A percentile compares a stretch with the other conserved stretches of the same genome.
Conservation (phyloP, 1,284 basidiomycete species). For the Phylloporus gajari region DNA sequence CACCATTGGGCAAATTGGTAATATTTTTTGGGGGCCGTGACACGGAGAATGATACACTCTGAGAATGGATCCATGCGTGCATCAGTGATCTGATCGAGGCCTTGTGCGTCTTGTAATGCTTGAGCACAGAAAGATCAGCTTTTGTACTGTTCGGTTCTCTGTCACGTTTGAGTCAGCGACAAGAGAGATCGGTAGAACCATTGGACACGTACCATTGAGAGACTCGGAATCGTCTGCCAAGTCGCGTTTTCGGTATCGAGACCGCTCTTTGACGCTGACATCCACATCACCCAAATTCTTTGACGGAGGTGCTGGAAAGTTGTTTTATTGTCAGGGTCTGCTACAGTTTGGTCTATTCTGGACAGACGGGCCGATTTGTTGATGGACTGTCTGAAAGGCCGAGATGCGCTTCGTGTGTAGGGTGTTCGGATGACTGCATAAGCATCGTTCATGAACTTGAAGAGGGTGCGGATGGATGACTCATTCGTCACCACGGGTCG, state of each 20-base stretch:
- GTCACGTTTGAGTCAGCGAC: conserved; percentile 6
- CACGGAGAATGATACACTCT: conserved; percentile 97
- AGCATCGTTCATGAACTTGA: no score
- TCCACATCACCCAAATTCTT: no score
- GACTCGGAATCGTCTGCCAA: conserved; percentile 82
- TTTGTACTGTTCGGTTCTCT: conserved; percentile 87
- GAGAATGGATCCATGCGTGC: conserved; percentile 96
- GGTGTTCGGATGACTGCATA: no score
- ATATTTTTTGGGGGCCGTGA: conserved; percentile 99
- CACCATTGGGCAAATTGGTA: conserved; percentile 96
- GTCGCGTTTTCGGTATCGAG: conserved; percentile 75
- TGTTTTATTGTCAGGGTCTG: no score
- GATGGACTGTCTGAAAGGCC: no score
- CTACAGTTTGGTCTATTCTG: no score
- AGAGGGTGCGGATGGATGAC: no score
- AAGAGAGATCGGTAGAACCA: neutral
- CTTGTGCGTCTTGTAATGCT: conserved; percentile 94
- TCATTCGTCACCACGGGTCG: no score
- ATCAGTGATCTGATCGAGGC: conserved; percentile 84
- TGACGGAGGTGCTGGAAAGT: no score
- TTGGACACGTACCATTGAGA: conserved; percentile 76
- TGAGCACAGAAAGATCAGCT: conserved; percentile 89
- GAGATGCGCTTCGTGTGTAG: no score
- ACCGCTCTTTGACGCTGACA: conserved; percentile 62
- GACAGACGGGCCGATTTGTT: no score